Evolutionary conservation across 306 rosid species (phyloP), one percentile per base, ranked within the genome.

Genomic region (Cyclanthera cordifolia): DNA sequence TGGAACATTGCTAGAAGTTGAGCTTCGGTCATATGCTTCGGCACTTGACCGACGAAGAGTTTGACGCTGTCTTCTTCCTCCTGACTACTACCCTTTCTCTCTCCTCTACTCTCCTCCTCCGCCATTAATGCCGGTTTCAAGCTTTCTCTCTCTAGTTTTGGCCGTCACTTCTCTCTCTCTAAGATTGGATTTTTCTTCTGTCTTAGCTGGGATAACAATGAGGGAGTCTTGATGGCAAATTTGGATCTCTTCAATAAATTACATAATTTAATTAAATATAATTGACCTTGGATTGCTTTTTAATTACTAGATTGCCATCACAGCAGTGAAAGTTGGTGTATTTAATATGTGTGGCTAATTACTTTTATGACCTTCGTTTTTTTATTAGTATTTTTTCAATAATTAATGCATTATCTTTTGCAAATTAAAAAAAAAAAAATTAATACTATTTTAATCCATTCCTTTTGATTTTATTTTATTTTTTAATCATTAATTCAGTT

Each of bases 31-130:
- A 90, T 86, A 79, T 88, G 87, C 82, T 94, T 94, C 66, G 99
- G 99, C 34, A 94, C 99, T 83, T 94, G 99, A 34, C 99, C 99
- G 2, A 90, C 99, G 73, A 94, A 94, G 71, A 94, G 90, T 75
- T 94, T 94, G 85, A 94, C 99, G 79, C 95, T 85, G 65, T 94
- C 97, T 53, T 90, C 97, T 71, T 83, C 97, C 34, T 90, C 96
- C 76, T 82, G 73, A 32, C 21, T 81, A 28, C 21, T 81, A 72
- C 66, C 74, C 69, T 37, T 37, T 48, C 68, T 46, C 73, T 75
- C 46, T 73, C 50, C 71, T 72, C 43, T 37, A 8, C 43, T 37
- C 43, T 37, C 43, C 1, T 37, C 43, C 7, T 90, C 99, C 85
- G 99, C 97, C 99, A 94, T 94, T 74, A 85, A 81, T 79, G 84